Conservation (phyloP, 768 basidiomycete species). For the Rhodotorula diobovata region DNA sequence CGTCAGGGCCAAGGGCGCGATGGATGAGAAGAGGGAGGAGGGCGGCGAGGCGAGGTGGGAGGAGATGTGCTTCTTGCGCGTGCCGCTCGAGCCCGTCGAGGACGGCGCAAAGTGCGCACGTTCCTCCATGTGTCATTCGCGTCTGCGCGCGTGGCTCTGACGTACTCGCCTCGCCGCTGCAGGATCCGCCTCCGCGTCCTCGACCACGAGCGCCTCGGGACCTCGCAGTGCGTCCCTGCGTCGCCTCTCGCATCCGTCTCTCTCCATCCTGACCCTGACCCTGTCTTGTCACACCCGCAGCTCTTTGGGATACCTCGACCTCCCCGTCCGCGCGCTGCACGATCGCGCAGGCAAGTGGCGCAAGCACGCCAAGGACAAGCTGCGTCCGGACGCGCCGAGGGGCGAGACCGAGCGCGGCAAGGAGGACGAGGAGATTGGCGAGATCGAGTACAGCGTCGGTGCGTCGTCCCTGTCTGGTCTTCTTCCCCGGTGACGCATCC, state of each 20-base stretch:
- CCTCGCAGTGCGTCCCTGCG: slow-evolving; percentile 11
- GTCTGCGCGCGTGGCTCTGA: too few relatives aligned
- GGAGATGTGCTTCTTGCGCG: slow-evolving; percentile 23
- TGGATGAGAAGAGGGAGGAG: neutral
- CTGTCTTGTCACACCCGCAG: neutral
- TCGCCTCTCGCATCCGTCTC: neutral
- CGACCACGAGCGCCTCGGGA: slow-evolving; percentile 23
- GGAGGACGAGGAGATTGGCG: neutral
- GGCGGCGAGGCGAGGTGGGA: slow-evolving; percentile 27
- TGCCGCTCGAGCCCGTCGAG: slow-evolving; percentile 22
- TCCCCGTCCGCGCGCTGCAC: neutral
- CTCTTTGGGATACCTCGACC: slow-evolving; percentile 10
- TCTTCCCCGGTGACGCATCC: neutral
- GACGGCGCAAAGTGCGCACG: slow-evolving; percentile 12
- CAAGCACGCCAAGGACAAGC: neutral
- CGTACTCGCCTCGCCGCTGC: neutral
- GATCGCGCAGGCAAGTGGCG: neutral
- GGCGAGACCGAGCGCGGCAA: neutral
- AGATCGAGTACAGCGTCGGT: slow-evolving; percentile 7
- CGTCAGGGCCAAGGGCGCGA: neutral
- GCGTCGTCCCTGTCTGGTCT: neutral
- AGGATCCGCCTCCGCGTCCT: slow-evolving; percentile 13
- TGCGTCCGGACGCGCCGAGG: neutral
- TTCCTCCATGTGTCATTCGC: neutral
- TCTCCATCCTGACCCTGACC: neutral